phyloP scores from a whole-genome alignment of 192 early-diverging fungal genomes.

The Coemansia sp. region DNA sequence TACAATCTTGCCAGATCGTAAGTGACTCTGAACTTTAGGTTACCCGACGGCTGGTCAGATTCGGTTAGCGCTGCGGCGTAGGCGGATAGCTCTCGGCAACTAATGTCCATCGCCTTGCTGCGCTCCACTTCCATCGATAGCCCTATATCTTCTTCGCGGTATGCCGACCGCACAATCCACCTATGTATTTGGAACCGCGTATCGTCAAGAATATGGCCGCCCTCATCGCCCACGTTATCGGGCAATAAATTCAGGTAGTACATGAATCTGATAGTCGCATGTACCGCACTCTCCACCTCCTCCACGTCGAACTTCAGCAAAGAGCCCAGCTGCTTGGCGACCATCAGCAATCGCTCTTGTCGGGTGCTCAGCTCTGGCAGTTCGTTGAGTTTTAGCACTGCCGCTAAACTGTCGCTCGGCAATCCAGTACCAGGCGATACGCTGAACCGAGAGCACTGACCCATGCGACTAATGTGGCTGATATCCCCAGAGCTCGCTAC shows the following conservation, averaged over 20 bases:
- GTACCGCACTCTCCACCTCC: constrained; percentile 33
- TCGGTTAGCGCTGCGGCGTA: constrained; percentile 10
- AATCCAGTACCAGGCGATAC: constrained; percentile 18
- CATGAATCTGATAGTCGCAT: constrained; percentile 36
- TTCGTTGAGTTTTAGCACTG: constrained; percentile 14
- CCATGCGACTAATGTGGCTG: constrained; percentile 15
- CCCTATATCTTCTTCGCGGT: constrained; percentile 42
- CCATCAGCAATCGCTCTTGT: constrained; percentile 29
- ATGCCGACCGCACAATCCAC: constrained; percentile 43
- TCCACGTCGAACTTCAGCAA: constrained; percentile 33
- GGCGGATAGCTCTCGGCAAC: constrained; percentile 4
- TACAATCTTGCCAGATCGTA: constrained; percentile 42
- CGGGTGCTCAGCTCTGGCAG: constrained; percentile 21
- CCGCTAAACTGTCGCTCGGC: constrained; percentile 16
- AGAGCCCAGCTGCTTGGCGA: constrained; percentile 14
- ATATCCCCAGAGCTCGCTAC: neutral
- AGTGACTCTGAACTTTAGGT: constrained; percentile 8
- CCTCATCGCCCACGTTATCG: neutral
- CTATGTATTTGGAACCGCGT: constrained; percentile 21
- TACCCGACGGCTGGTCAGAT: neutral
- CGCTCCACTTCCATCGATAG: constrained; percentile 19
- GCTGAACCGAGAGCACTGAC: constrained; percentile 36
- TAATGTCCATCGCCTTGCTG: constrained; percentile 18
- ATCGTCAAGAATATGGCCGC: neutral
- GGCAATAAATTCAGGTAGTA: constrained; percentile 35